Percentiles rank a stretch among this genome's conserved stretches.
Evolutionary conservation across 1,139 yeast species (phyloP).

Genomic region (Hyphopichia buzzinii): DNA sequence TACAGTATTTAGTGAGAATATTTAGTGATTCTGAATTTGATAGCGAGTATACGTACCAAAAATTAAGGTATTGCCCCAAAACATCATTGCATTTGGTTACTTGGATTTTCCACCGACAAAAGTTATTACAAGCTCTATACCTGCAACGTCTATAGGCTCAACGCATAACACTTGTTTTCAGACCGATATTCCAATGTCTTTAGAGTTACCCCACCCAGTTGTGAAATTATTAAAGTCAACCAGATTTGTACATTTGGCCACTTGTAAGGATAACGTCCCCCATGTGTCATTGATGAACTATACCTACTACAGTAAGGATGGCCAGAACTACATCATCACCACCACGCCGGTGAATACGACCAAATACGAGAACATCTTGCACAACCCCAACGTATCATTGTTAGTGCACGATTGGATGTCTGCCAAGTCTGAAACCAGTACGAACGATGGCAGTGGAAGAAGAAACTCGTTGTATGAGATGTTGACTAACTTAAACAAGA

Average conservation of each 20-base stretch:
- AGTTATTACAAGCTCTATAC: no score
- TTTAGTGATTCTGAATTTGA: no score
- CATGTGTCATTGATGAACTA: slow-evolving; percentile 90
- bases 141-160: no score
- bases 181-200: slow-evolving; percentile 1
- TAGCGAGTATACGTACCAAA: no score
- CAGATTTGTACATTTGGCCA: slow-evolving; percentile 77
- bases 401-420: slow-evolving; percentile 87
- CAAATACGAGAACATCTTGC: slow-evolving; percentile 62
- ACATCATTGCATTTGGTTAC: no score
- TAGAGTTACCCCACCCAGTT: slow-evolving; percentile 55
- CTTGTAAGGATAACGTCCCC: slow-evolving; percentile 65
- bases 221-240: slow-evolving; percentile 53
- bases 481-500: slow-evolving; percentile 69
- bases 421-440: slow-evolving; percentile 33
- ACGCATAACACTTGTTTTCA: no score
- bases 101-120: no score
- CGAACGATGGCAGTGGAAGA: slow-evolving; percentile 20
- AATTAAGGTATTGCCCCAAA: no score
- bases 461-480: slow-evolving; percentile 55
- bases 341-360: slow-evolving; percentile 69
- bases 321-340: slow-evolving; percentile 54
- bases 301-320: slow-evolving; percentile 50
- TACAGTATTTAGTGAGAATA: no score
- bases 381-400: slow-evolving; percentile 74